Evolutionary conservation across 768 basidiomycete genomes (phyloP).

Genomic region (Pisolithus orientalis): DNA sequence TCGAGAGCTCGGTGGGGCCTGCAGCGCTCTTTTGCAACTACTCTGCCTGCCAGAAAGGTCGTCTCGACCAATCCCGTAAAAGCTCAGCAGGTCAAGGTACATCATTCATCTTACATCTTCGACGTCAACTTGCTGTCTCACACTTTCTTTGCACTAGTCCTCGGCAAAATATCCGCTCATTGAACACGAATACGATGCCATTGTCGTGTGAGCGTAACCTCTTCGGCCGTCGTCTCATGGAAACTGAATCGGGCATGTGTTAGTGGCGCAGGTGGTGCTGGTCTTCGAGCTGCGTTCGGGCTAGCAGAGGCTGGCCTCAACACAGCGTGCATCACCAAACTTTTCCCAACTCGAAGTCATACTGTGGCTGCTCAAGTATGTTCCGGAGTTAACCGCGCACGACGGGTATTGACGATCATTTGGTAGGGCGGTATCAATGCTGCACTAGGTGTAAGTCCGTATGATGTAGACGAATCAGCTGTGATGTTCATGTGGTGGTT

Average conservation of each 20-base stretch:
- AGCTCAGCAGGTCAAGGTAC: conserved; percentile 78
- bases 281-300: conserved; percentile 96
- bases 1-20: conserved; percentile 41
- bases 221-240: background rate
- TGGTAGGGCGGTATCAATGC: conserved; percentile 96
- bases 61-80: conserved; percentile 69
- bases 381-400: conserved; percentile 1
- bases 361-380: conserved; percentile 94
- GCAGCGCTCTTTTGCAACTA: conserved; percentile 60
- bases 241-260: conserved; percentile 9
- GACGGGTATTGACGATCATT: conserved; percentile 9
- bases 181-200: conserved; percentile 98
- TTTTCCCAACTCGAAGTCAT: conserved; percentile 97
- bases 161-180: conserved; percentile 93
- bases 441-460: conserved; percentile 72
- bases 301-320: conserved; percentile 98
- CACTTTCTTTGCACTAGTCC: conserved; percentile 35
- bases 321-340: conserved; percentile 97
- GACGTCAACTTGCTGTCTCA: conserved; percentile 1
- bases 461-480: background rate
- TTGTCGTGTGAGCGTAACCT: conserved; percentile 82
- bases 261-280: conserved; percentile 97
- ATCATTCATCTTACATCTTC: conserved; percentile 6
- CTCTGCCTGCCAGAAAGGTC: conserved; percentile 52
- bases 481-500: conserved; percentile 4